A percentile compares a stretch with the other conserved stretches of the same genome.
Evolutionary conservation across 1,284 basidiomycete species (phyloP).

Genomic region (Microbotryum violaceum): DNA sequence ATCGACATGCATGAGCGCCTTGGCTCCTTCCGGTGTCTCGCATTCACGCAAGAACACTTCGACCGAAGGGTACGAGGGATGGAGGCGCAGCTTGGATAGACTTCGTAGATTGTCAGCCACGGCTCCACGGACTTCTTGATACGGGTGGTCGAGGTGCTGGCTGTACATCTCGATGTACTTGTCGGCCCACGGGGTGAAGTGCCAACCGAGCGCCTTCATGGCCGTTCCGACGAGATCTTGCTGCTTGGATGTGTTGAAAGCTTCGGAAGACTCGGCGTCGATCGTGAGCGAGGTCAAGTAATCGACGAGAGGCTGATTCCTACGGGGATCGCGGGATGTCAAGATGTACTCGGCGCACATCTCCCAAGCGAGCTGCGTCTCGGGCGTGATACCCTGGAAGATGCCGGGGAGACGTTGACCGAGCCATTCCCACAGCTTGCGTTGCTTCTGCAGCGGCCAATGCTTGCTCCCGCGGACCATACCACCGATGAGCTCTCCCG

Average conservation of each 20-base stretch:
- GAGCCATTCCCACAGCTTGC: conserved; percentile 74
- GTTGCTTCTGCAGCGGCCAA: conserved; percentile 61
- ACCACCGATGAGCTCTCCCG: conserved; percentile 77
- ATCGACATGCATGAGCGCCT: conserved; percentile 59
- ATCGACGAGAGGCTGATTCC: conserved; percentile 66
- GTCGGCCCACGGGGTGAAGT: conserved; percentile 61
- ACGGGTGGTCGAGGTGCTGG: conserved; percentile 37
- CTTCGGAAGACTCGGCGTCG: conserved; percentile 34
- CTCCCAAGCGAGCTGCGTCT: conserved; percentile 44
- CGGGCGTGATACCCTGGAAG: conserved; percentile 51
- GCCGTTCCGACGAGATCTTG: conserved; percentile 28
- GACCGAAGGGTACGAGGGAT: conserved; percentile 64
- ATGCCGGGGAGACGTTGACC: conserved; percentile 60
- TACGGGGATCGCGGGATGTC: conserved; percentile 72
- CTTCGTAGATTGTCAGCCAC: conserved; percentile 42
- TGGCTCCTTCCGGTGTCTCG: conserved; percentile 51
- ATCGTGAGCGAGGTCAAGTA: conserved; percentile 51
- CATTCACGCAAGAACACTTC: conserved; percentile 58
- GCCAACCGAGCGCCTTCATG: conserved; percentile 53
- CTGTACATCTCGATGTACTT: conserved; percentile 53
- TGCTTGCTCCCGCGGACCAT: conserved; percentile 69
- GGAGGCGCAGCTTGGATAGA: conserved; percentile 44
- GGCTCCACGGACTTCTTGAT: conserved; percentile 40
- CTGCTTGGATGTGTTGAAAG: conserved; percentile 36
- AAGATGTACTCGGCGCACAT: conserved; percentile 50